These are phyloP conservation scores for Aspergillus brunneoviolaceus DNA, from an alignment of 2,329 filamentous ascomycete genomes.

Conservation along the genomic window DNA sequence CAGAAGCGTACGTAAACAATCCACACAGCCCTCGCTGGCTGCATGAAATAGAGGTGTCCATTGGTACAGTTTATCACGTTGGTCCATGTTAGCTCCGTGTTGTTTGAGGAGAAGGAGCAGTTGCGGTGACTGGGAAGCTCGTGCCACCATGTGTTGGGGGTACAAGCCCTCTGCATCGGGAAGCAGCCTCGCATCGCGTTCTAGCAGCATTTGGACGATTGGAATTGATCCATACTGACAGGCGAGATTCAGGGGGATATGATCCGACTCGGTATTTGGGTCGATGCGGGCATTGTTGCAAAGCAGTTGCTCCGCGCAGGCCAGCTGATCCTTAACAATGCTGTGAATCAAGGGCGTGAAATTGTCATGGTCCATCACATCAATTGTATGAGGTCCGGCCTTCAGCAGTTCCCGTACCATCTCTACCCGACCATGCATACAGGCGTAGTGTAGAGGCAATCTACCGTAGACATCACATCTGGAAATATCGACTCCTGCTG, in stretches of 20 bases:
- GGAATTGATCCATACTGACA: constrained; percentile 87
- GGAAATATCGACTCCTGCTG: constrained; percentile 71
- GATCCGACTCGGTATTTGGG: constrained; percentile 80
- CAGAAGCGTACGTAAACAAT: constrained; percentile 78
- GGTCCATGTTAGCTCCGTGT: constrained; percentile 86
- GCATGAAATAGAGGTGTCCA: constrained; percentile 98
- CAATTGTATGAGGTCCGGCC: constrained; percentile 71
- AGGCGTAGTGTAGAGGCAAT: constrained; percentile 91
- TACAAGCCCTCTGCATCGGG: constrained; percentile 94
- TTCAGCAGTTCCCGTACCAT: constrained; percentile 75
- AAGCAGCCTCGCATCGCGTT: constrained; percentile 76
- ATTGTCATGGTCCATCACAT: constrained; percentile 92
- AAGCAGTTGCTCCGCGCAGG: constrained; percentile 77
- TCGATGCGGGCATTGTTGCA: constrained; percentile 79
- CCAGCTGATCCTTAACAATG: constrained; percentile 81
- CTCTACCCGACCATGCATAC: constrained; percentile 84
- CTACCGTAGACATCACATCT: constrained; percentile 90
- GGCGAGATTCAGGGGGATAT: constrained; percentile 90
- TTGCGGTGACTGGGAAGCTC: constrained; percentile 78
- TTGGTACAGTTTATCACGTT: constrained; percentile 91
- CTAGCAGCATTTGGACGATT: constrained; percentile 81
- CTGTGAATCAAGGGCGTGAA: constrained; percentile 95
- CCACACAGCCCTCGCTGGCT: constrained; percentile 91
- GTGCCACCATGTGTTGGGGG: constrained; percentile 93
- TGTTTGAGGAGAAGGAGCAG: constrained; percentile 77